These are phyloP conservation scores for Didymella arachidicola DNA, from an alignment of 2,329 filamentous ascomycete genomes.

Conservation along the genomic window DNA sequence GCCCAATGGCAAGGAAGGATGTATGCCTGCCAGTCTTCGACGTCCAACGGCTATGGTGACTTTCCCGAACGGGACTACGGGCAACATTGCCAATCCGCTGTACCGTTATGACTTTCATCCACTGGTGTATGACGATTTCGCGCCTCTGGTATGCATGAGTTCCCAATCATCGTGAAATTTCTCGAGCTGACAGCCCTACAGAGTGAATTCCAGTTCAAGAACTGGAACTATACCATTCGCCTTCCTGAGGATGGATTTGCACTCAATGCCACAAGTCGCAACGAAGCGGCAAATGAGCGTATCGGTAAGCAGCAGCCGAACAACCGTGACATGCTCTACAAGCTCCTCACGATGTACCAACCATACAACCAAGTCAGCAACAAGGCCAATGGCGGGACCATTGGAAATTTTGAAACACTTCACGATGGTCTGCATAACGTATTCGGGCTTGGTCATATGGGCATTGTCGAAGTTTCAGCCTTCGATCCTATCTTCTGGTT, in stretches of 20 bases:
- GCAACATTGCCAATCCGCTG: conserved; percentile 39
- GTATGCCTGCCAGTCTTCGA: conserved; percentile 37
- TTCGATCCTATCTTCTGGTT: conserved; percentile 48
- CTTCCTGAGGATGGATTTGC: conserved; percentile 35
- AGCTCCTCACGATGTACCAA: conserved; percentile 44
- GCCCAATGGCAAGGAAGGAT: conserved; percentile 30
- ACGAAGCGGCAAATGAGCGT: conserved; percentile 38
- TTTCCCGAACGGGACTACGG: conserved; percentile 38
- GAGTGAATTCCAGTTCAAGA: conserved; percentile 43
- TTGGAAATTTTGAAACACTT: conserved; percentile 44
- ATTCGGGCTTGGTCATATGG: conserved; percentile 55
- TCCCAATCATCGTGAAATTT: not conserved
- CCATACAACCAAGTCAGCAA: conserved; percentile 44
- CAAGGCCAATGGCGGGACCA: conserved; percentile 42
- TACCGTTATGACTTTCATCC: conserved; percentile 45
- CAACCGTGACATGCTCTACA: conserved; percentile 45
- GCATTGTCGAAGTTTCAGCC: conserved; percentile 42
- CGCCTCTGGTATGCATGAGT: conserved; percentile 32
- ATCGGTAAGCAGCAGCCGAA: conserved; percentile 39
- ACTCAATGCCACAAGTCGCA: conserved; percentile 38
- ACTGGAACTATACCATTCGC: conserved; percentile 45
- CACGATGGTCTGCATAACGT: conserved; percentile 44
- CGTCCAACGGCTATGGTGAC: conserved; percentile 30
- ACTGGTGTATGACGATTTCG: conserved; percentile 38
- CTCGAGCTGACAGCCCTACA: conserved; percentile 9